Base-by-base conservation (phyloP, 106 monocot genomes). In the Dendrobium nobile region DNA sequence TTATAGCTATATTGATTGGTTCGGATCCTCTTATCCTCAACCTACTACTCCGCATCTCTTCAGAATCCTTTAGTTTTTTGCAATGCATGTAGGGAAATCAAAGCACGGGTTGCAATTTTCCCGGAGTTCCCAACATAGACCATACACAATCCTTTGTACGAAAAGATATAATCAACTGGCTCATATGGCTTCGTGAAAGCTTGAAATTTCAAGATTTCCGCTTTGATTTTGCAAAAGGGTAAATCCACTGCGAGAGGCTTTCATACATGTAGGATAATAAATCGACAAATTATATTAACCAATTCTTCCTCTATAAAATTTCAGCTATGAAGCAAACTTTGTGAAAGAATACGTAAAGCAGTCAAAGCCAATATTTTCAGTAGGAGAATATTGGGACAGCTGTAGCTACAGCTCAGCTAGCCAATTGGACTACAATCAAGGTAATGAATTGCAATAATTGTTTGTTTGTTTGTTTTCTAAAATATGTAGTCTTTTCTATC, bases 221-320 rank as follows among this genome's bases (percentile, higher is more conserved):
- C 16, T 93, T 96, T 85, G 93, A 96, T 85, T 96, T 89, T 88
- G 93, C 95, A 41, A 96, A 91, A 84, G 95, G 95, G 95, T 91
- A 84, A 84, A 43, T 24, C 0, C 11, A 51, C 17, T 17, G 27
- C 67, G 80, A 2, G 20, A 22, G 22, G 19, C 31, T 68, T 79
- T 22, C 33, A 13, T 19, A 9, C 33, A 24, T 26, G 64, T 15
- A 65, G 9, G 64, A 65, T 65, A 24, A 26, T 24, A 65, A 59
- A 3, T 31, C 19, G 64, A 2, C 9, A 16, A 28, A 67, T 31
- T 45, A 1, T 72, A 67, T 54, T 73, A 0, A 43, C 11, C 20
- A 79, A 47, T 76, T 65, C 16, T 24, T 47, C 43, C 79, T 47
- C 64, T 65, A 0, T 75, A 26, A 18, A 82, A 64, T 4, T 65